Evolutionary conservation across 1,284 basidiomycete species (phyloP).

Genomic region (Coniferiporia sulphurascens): DNA sequence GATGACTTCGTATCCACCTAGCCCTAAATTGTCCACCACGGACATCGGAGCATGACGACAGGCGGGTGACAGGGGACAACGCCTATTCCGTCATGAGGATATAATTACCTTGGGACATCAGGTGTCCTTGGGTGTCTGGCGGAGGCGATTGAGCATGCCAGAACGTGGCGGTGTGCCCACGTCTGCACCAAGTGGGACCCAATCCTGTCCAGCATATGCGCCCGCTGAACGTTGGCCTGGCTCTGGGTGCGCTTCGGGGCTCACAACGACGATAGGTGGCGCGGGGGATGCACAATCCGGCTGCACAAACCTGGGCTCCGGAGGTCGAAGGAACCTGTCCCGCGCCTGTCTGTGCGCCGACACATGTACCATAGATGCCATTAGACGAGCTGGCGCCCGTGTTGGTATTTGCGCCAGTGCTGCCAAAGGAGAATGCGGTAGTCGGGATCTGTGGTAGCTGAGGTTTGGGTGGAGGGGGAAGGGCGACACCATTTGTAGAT

Average conservation of each 20-base stretch:
- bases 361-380: background rate
- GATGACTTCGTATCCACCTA: slow-evolving; percentile 49
- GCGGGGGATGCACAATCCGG: slow-evolving; percentile 48
- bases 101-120: slow-evolving; percentile 28
- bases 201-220: slow-evolving; percentile 43
- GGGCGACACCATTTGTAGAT: slow-evolving; percentile 31
- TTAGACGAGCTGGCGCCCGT: slow-evolving; percentile 22
- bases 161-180: slow-evolving; percentile 52
- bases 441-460: slow-evolving; percentile 19
- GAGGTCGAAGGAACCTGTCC: slow-evolving; percentile 3
- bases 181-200: slow-evolving; percentile 42
- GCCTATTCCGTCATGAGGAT: too few relatives aligned
- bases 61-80: too few relatives aligned
- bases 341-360: background rate
- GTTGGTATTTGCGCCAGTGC: background rate
- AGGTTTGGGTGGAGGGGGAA: slow-evolving; percentile 41
- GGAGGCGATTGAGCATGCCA: slow-evolving; percentile 56
- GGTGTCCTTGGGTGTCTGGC: slow-evolving; percentile 83
- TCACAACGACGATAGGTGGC: slow-evolving; percentile 89
- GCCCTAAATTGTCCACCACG: too few relatives aligned
- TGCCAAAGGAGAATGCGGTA: slow-evolving; percentile 8
- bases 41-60: too few relatives aligned
- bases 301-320: slow-evolving; percentile 28
- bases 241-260: slow-evolving; percentile 69
- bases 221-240: slow-evolving; percentile 32